Percentiles rank a stretch among this genome's conserved stretches.
These are phyloP conservation scores for Aureobasidium lini DNA, from an alignment of 2,329 filamentous ascomycete genomes.

Conservation along the genomic window DNA sequence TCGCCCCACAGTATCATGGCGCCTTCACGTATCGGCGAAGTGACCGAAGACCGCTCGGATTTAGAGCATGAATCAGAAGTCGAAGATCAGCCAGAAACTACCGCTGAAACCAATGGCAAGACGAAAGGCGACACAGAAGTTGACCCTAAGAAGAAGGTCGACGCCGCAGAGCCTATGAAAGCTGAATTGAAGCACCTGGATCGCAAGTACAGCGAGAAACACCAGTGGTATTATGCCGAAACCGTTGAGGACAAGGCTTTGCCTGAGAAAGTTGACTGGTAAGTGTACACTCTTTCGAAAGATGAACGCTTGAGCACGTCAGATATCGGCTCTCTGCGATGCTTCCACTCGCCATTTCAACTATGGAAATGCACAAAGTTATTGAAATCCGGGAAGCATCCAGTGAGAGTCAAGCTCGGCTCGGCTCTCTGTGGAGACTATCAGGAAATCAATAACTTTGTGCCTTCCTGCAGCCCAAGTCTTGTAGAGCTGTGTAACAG, in stretches of 20 bases:
- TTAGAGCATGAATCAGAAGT: neutral
- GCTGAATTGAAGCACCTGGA: conserved; percentile 22
- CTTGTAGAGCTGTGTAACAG: no score
- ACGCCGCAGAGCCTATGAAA: conserved; percentile 16
- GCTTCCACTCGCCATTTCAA: no score
- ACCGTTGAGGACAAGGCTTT: conserved; percentile 21
- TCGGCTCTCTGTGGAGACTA: no score
- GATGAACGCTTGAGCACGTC: neutral
- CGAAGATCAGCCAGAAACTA: neutral
- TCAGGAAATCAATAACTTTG: no score
- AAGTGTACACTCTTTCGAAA: neutral
- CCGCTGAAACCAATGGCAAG: neutral
- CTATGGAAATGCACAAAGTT: no score
- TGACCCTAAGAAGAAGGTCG: neutral
- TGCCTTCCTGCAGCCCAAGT: no score
- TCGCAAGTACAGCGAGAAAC: conserved; percentile 23
- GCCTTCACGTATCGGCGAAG: neutral
- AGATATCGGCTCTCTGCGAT: no score
- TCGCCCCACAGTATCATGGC: neutral
- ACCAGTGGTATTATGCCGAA: conserved; percentile 22
- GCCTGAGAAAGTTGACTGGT: conserved; percentile 23
- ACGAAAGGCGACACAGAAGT: neutral
- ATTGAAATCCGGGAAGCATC: no score
- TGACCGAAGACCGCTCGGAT: neutral
- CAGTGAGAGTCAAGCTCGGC: no score